Percentiles rank a stretch among this genome's conserved stretches.
These are phyloP conservation scores for Russula vinacea DNA, from an alignment of 768 basidiomycete genomes.

Conservation along the genomic window DNA sequence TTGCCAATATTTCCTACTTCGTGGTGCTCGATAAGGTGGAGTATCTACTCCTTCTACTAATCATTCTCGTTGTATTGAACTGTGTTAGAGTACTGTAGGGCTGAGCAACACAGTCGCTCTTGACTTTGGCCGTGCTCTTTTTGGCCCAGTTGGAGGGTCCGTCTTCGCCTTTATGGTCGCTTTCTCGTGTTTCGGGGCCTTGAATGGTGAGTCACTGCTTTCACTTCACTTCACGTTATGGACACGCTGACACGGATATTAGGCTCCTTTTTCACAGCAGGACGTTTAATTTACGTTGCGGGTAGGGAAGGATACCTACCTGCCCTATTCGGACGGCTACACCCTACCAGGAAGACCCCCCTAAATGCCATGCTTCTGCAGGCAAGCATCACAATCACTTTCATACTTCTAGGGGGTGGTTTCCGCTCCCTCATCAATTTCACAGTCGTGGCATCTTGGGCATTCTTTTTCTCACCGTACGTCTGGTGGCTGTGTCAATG, in stretches of 20 bases:
- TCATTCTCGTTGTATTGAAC: constrained; percentile 9
- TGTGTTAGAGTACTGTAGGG: constrained; percentile 55
- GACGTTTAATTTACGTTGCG: constrained; percentile 86
- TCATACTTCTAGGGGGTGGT: constrained; percentile 84
- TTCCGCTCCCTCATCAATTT: constrained; percentile 89
- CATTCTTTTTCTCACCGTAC: constrained; percentile 79
- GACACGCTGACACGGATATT: constrained; percentile 23
- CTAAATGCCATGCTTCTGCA: constrained; percentile 85
- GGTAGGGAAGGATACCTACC: constrained; percentile 88
- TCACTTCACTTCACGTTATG: neutral
- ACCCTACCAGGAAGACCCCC: constrained; percentile 75
- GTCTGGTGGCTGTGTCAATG: constrained; percentile 30
- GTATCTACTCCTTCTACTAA: neutral
- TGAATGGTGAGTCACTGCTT: constrained; percentile 61
- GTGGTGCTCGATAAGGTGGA: constrained; percentile 82
- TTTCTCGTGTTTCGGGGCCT: constrained; percentile 90
- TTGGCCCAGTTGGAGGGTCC: constrained; percentile 82
- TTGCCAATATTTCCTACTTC: constrained; percentile 88
- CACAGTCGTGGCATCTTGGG: constrained; percentile 82
- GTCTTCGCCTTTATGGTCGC: constrained; percentile 90
- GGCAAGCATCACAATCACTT: constrained; percentile 65
- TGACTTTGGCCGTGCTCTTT: constrained; percentile 86
- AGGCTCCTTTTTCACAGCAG: constrained; percentile 71
- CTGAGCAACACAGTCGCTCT: constrained; percentile 83
- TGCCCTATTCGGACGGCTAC: constrained; percentile 72